Evolutionary conservation across 2,329 filamentous ascomycete species (phyloP).

Genomic region (Penicillium nordicum): DNA sequence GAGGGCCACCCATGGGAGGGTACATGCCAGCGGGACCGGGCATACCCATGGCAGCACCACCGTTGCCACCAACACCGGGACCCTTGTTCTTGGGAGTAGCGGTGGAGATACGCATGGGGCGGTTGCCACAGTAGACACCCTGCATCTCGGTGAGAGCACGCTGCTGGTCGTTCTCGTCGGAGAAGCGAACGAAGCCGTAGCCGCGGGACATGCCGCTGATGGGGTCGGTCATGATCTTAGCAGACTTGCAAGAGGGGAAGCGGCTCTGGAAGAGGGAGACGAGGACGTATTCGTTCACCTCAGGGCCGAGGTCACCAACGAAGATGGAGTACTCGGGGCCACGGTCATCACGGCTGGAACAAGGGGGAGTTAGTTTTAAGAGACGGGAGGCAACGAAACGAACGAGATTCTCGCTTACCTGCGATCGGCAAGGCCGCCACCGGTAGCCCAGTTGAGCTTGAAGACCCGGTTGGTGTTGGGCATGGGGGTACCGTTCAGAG

Average conservation of each 20-base stretch:
- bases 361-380: neutral
- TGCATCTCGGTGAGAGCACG: slow-evolving; percentile 97
- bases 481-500: slow-evolving; percentile 80
- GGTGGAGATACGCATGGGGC: slow-evolving; percentile 97
- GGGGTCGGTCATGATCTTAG: slow-evolving; percentile 99
- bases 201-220: slow-evolving; percentile 96
- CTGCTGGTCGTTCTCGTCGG: slow-evolving; percentile 92
- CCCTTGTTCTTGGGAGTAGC: slow-evolving; percentile 91
- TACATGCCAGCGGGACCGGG: slow-evolving; percentile 61
- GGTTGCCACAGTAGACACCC: slow-evolving; percentile 97
- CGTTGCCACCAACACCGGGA: slow-evolving; percentile 52
- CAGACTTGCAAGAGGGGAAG: slow-evolving; percentile 96
- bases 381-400: neutral
- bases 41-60: slow-evolving; percentile 50
- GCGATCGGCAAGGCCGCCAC: slow-evolving; percentile 90
- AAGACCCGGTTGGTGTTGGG: slow-evolving; percentile 93
- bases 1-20: slow-evolving; percentile 63
- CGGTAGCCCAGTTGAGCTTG: slow-evolving; percentile 99
- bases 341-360: slow-evolving; percentile 73
- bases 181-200: slow-evolving; percentile 97
- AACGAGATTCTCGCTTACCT: slow-evolving; percentile 54
- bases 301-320: slow-evolving; percentile 93
- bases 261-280: slow-evolving; percentile 96
- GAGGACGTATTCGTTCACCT: slow-evolving; percentile 97
- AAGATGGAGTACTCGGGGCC: slow-evolving; percentile 97